Conservation (phyloP, 2,329 filamentous ascomycete genomes). For the Podosphaera xanthii region DNA sequence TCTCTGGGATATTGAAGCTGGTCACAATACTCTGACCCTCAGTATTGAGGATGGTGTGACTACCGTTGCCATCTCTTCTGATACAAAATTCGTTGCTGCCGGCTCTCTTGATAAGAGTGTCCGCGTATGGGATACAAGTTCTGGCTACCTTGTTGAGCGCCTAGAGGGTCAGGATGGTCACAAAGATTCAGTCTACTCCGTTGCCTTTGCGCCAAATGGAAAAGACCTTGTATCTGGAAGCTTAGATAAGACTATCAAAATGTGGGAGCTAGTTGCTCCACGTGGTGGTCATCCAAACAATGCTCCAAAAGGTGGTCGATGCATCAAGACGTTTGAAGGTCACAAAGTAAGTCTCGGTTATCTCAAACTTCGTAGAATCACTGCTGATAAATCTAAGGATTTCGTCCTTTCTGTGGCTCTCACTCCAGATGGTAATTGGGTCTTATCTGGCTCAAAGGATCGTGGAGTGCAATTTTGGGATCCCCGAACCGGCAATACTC, state of each 20-base stretch:
- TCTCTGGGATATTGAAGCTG: constrained; percentile 83
- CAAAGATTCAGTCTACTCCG: constrained; percentile 90
- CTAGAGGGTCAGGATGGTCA: constrained; percentile 85
- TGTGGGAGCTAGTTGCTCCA: constrained; percentile 77
- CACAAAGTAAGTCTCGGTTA: constrained; percentile 46
- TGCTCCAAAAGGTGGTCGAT: constrained; percentile 66
- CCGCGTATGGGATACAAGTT: constrained; percentile 81
- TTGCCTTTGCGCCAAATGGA: constrained; percentile 85
- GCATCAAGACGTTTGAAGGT: constrained; percentile 89
- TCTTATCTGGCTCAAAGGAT: constrained; percentile 92
- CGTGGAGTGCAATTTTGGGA: constrained; percentile 98
- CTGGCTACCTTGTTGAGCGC: constrained; percentile 69
- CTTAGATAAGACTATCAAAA: constrained; percentile 96
- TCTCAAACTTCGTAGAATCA: too few relatives aligned
- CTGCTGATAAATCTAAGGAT: constrained; percentile 33
- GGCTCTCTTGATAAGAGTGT: constrained; percentile 96
- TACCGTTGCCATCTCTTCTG: constrained; percentile 89
- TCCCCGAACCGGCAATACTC: constrained; percentile 72
- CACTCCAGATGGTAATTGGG: constrained; percentile 85
- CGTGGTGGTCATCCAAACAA: constrained; percentile 41
- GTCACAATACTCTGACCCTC: constrained; percentile 60
- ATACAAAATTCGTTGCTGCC: constrained; percentile 81
- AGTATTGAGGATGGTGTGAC: constrained; percentile 94
- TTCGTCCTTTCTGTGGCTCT: constrained; percentile 91
- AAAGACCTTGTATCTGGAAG: constrained; percentile 84